phyloP scores from a whole-genome alignment of 2,329 filamentous ascomycete species.

The Paecilomyces sp. region DNA sequence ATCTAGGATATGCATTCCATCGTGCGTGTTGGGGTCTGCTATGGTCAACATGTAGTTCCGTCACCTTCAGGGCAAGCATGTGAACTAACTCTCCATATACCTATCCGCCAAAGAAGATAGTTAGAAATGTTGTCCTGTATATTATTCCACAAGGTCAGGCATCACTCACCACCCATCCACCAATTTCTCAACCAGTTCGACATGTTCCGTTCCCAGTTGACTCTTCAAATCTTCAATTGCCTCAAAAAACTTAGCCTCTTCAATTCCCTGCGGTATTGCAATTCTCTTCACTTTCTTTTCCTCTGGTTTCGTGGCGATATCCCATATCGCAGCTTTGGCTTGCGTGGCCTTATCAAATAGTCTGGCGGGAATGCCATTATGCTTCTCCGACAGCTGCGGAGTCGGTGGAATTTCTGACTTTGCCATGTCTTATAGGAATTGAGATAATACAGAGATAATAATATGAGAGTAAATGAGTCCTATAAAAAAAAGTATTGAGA shows the following conservation, averaged over 20 bases:
- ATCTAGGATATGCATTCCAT: conserved; percentile 5
- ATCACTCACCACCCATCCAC: conserved; percentile 30
- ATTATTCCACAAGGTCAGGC: background rate
- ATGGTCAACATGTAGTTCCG: background rate
- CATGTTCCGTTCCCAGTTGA: conserved; percentile 29
- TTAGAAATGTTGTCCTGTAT: background rate
- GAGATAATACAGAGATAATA: background rate
- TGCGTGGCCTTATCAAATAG: conserved; percentile 5
- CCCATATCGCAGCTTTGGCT: conserved; percentile 3
- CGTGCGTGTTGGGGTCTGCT: conserved; percentile 9
- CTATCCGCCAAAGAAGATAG: background rate
- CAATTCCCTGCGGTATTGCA: conserved; percentile 32
- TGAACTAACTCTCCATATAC: conserved; percentile 4
- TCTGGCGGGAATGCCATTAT: conserved; percentile 4
- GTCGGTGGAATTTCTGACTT: conserved; percentile 1
- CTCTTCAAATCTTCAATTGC: conserved; percentile 30
- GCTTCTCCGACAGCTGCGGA: conserved; percentile 3
- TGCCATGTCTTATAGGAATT: background rate
- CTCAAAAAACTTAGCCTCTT: conserved; percentile 24
- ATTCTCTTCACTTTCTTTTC: background rate
- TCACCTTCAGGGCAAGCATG: no score
- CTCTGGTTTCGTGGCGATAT: conserved; percentile 5
- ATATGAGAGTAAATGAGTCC: background rate
- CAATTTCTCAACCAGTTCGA: conserved; percentile 37
- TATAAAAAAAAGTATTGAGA: background rate